phyloP scores from a whole-genome alignment of 257 asterid species.

The Echites panduratus region DNA sequence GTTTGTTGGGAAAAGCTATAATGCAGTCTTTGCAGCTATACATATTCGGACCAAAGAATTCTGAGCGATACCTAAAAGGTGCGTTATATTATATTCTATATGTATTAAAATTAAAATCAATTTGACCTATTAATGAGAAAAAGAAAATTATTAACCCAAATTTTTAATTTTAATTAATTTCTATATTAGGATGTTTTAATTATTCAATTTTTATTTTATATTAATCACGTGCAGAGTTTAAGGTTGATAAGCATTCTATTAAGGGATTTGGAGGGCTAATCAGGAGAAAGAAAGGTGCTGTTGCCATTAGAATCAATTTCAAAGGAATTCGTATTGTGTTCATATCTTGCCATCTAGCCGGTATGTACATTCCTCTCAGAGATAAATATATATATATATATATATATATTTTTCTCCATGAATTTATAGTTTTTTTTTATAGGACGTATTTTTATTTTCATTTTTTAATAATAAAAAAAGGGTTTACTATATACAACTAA shows the following conservation, averaged over 20 bases:
- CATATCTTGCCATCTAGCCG: slow-evolving; percentile 72
- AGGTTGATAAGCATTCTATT: slow-evolving; percentile 45
- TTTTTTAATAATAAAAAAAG: no score
- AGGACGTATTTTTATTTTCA: no score
- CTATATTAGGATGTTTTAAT: no score
- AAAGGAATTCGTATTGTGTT: slow-evolving; percentile 45
- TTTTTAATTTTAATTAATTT: no score
- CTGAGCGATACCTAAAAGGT: slow-evolving; percentile 36
- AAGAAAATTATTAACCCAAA: no score
- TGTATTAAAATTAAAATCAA: no score
- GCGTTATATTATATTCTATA: not conserved
- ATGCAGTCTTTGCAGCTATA: slow-evolving; percentile 66
- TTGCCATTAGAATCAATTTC: slow-evolving; percentile 44
- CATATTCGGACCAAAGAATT: slow-evolving; percentile 41
- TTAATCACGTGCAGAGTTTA: slow-evolving; percentile 29
- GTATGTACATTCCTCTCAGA: slow-evolving; percentile 19
- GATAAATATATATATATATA: not conserved
- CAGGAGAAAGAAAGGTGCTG: slow-evolving; percentile 70
- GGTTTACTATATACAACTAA: no score
- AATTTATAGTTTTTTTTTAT: not conserved
- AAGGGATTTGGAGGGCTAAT: slow-evolving; percentile 67
- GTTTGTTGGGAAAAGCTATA: slow-evolving; percentile 47
- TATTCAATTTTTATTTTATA: no score
- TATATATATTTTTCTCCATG: not conserved
- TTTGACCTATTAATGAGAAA: no score